These are phyloP conservation scores for Drechmeria coniospora DNA, from an alignment of 2,329 filamentous ascomycete species.

Conservation along the genomic window DNA sequence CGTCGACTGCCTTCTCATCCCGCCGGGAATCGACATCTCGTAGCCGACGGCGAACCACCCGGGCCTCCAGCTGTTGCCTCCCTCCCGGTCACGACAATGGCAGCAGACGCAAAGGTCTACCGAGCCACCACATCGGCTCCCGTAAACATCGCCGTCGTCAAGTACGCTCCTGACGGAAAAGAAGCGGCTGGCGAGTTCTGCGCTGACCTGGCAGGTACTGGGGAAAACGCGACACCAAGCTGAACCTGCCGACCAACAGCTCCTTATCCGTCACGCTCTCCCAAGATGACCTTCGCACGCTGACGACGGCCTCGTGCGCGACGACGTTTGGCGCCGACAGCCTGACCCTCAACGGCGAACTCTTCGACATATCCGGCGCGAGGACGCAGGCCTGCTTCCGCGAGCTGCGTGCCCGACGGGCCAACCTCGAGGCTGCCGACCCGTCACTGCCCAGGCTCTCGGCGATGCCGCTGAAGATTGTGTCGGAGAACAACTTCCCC, in stretches of 20 bases:
- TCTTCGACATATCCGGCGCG: conserved; percentile 72
- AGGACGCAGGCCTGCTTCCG: conserved; percentile 91
- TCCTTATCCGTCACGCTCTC: conserved; percentile 94
- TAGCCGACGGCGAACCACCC: not conserved
- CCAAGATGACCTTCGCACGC: conserved; percentile 81
- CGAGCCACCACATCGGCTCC: conserved; percentile 91
- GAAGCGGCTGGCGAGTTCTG: too few relatives aligned
- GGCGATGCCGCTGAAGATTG: conserved; percentile 61
- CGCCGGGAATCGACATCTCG: too few relatives aligned
- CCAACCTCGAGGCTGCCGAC: conserved; percentile 57
- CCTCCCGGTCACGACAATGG: conserved; percentile 18
- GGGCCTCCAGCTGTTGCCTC: not conserved
- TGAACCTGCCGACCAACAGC: conserved; percentile 96
- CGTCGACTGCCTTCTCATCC: too few relatives aligned
- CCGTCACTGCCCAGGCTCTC: conserved; percentile 70
- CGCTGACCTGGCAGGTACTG: too few relatives aligned
- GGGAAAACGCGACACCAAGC: conserved; percentile 87
- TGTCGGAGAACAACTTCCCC: conserved; percentile 97
- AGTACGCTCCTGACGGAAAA: conserved; percentile 47
- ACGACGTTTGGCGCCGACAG: conserved; percentile 51
- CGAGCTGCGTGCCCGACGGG: conserved; percentile 64
- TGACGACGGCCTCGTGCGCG: conserved; percentile 90
- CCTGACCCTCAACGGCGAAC: conserved; percentile 69
- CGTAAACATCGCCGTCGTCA: conserved; percentile 97
- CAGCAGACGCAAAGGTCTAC: conserved; percentile 51